phyloP scores from a whole-genome alignment of 2,329 filamentous ascomycete species.

The Clathrospora elynae region DNA sequence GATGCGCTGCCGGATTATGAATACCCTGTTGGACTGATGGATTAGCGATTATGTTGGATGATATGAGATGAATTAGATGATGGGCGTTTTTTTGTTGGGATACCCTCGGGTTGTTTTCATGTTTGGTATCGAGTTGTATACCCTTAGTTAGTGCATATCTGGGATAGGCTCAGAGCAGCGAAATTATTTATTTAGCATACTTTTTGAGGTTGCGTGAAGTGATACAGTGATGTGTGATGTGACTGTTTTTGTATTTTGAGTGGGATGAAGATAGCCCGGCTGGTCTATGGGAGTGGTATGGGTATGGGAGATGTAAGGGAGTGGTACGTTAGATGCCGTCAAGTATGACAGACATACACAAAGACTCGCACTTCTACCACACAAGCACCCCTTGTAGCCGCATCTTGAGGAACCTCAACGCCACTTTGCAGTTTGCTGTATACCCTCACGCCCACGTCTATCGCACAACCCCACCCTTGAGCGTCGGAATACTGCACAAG shows the following conservation, averaged over 20 bases:
- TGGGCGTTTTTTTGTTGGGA: conserved; percentile 4
- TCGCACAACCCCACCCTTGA: conserved; percentile 82
- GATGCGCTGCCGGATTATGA: conserved; percentile 25
- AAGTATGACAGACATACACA: neutral
- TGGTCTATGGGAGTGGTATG: neutral
- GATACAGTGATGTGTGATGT: neutral
- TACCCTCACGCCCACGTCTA: conserved; percentile 52
- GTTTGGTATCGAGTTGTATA: too few species aligned
- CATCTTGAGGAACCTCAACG: neutral
- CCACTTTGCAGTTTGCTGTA: neutral
- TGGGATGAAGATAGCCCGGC: neutral
- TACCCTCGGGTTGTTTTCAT: conserved; percentile 7
- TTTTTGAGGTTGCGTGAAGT: neutral
- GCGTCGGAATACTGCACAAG: conserved; percentile 78
- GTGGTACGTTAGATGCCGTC: neutral
- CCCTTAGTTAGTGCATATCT: conserved; percentile 17
- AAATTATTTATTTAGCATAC: conserved; percentile 11
- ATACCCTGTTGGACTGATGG: conserved; percentile 26
- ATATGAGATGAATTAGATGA: conserved; percentile 10
- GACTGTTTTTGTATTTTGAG: neutral
- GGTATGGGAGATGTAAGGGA: neutral
- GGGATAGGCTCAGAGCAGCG: conserved; percentile 10
- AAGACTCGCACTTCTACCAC: neutral
- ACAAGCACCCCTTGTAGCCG: neutral
- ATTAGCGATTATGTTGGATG: conserved; percentile 15